Evolutionary conservation across 768 basidiomycete species (phyloP).

Genomic region (Leccinellum albellum): DNA sequence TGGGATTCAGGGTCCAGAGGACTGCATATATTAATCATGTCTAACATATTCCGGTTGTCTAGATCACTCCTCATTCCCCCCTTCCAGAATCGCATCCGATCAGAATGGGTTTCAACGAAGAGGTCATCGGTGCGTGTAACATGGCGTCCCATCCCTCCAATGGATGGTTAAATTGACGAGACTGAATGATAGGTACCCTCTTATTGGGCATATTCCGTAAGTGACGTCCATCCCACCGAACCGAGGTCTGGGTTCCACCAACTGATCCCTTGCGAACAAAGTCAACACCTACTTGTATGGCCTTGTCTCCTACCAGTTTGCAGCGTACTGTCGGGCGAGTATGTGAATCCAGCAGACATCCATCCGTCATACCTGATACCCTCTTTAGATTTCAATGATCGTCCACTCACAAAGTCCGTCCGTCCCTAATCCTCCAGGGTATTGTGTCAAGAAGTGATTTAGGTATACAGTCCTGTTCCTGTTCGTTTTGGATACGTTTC

Average conservation of each 20-base stretch:
- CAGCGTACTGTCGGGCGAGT: constrained; percentile 32
- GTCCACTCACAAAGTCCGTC: constrained; percentile 4
- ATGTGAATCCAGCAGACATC: not conserved
- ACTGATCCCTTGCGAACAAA: not conserved
- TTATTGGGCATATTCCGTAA: not conserved
- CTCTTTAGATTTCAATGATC: constrained; percentile 16
- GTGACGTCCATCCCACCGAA: not conserved
- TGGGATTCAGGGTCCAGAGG: not conserved
- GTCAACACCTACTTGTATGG: constrained; percentile 37
- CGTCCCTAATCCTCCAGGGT: not conserved
- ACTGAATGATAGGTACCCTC: not conserved
- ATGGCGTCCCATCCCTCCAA: not conserved
- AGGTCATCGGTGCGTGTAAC: not conserved
- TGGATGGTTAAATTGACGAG: not conserved
- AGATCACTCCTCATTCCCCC: not conserved
- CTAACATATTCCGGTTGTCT: not conserved
- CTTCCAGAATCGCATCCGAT: not conserved
- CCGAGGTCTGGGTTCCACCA: not conserved
- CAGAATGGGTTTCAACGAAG: not conserved
- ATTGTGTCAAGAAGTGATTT: not conserved
- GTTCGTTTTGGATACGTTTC: constrained; percentile 18
- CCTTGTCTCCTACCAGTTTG: constrained; percentile 42
- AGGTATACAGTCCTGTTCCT: constrained; percentile 19
- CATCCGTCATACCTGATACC: not conserved
- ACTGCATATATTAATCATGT: not conserved